phyloP scores from a whole-genome alignment of 1,139 yeast genomes.

The Taphrina flavorubra region DNA sequence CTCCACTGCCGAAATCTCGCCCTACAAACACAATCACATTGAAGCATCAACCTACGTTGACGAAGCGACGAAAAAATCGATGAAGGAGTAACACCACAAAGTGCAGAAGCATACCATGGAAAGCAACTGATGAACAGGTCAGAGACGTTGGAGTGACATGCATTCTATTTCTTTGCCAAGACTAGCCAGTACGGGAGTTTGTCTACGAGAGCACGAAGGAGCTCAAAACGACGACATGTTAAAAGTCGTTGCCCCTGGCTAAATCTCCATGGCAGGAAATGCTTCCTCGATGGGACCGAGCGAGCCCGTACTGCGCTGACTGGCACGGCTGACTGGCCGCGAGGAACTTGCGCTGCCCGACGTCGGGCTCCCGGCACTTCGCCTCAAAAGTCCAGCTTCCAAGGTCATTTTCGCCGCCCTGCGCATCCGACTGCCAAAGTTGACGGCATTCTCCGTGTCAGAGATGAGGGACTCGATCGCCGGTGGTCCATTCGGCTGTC shows the following conservation, averaged over 20 bases:
- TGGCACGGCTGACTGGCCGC: conserved; percentile 15
- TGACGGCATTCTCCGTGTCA: conserved; percentile 11
- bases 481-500: conserved; percentile 37
- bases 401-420: conserved; percentile 19
- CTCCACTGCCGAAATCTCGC: too few species aligned
- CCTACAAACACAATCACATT: too few species aligned
- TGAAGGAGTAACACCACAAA: too few species aligned
- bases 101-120: too few species aligned
- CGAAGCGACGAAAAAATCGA: too few species aligned
- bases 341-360: neutral
- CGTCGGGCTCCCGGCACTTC: neutral
- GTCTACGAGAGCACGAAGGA: too few species aligned
- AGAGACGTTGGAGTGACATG: neutral
- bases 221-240: too few species aligned
- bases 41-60: too few species aligned
- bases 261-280: conserved; percentile 16
- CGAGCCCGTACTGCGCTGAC: conserved; percentile 6
- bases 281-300: conserved; percentile 26
- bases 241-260: too few species aligned
- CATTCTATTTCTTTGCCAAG: neutral
- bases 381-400: conserved; percentile 30
- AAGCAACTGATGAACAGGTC: too few species aligned
- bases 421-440: conserved; percentile 27
- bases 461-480: conserved; percentile 15
- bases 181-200: neutral